Conservation (phyloP, 148 eudicot species). For the Arbutus unedo region DNA sequence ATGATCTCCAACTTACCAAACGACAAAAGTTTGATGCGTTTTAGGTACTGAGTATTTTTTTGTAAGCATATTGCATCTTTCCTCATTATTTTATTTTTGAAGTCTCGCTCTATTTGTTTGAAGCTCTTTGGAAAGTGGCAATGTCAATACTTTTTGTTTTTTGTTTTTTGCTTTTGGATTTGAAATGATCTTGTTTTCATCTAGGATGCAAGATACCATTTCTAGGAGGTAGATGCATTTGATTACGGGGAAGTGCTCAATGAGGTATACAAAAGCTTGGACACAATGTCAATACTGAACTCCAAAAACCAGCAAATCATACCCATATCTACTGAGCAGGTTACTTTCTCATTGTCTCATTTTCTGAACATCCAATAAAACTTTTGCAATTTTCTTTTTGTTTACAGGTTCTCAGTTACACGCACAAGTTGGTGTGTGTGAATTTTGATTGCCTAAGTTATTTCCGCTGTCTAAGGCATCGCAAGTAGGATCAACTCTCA, state of each 20-base stretch:
- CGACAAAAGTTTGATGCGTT: not conserved
- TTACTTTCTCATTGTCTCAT: slow-evolving; percentile 5
- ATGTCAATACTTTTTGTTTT: too few species aligned
- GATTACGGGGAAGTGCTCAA: too few species aligned
- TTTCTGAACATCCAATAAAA: not conserved
- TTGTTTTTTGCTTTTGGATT: too few species aligned
- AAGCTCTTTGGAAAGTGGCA: too few species aligned
- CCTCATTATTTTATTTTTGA: not conserved
- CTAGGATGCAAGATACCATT: too few species aligned
- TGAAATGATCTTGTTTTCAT: too few species aligned
- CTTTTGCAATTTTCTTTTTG: not conserved
- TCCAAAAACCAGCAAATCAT: slow-evolving; percentile 31
- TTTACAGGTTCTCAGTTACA: not conserved
- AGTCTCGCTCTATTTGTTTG: not conserved
- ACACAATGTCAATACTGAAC: not conserved
- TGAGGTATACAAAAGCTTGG: too few species aligned
- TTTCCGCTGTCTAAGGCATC: not conserved
- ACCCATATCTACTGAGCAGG: slow-evolving; percentile 60
- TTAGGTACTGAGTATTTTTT: not conserved
- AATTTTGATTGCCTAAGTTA: not conserved
- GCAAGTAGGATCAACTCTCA: not conserved
- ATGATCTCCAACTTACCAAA: not conserved
- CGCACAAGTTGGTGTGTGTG: not conserved
- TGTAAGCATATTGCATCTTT: not conserved
- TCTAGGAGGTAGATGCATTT: too few species aligned